Base-by-base conservation (phyloP, 2,329 filamentous ascomycete species). In the Xylaria sp. region DNA sequence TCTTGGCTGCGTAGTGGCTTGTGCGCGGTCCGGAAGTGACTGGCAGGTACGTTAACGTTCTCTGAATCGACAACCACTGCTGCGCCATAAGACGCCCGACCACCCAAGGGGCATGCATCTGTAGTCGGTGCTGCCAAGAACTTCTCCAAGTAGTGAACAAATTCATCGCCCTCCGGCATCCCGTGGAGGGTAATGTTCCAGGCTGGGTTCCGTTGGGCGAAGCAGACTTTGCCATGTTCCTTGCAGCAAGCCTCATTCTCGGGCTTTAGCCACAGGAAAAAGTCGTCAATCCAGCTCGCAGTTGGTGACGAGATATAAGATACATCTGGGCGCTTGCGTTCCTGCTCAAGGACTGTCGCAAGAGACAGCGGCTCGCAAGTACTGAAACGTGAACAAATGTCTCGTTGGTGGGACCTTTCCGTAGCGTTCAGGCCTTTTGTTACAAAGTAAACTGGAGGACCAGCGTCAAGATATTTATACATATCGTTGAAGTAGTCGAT, bases 401-500 rank as follows among this genome's bases (percentile, higher is more conserved):
- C 88, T 74, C 91, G 90, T 76, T 99, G 96, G 64, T 92, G 86
- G 35, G 80, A 73, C 33, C 92, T 85, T 64, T 91, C 79, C 0
- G 94, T 96, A 15, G 89, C 84, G 70, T 98, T 95, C 46, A 95
- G 82, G 51, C 90, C 86, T 19, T 89, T 87, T 2, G 94, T 92
- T 47, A 99, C 92, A 75, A 99, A 99, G 77, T 98, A 99, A 7
- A 99, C 93, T 0, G 95, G 95, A 51, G 95, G 94, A 0, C 95
- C 96, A 15, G 89, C 89, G 64, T 94, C 91, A 70, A 98, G 90
- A 75, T 99, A 99, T 63, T 88, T 88, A 75, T 97, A 96, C 31
- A 99, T 82, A 74, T 99, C 95, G 72, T 98, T 93, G 78, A 99
- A 99, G 77, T 97, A 99, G 9, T 91, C 87, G 65, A 99, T 97